Conservation (phyloP, 768 basidiomycete genomes). For the Boletus insuetus region DNA sequence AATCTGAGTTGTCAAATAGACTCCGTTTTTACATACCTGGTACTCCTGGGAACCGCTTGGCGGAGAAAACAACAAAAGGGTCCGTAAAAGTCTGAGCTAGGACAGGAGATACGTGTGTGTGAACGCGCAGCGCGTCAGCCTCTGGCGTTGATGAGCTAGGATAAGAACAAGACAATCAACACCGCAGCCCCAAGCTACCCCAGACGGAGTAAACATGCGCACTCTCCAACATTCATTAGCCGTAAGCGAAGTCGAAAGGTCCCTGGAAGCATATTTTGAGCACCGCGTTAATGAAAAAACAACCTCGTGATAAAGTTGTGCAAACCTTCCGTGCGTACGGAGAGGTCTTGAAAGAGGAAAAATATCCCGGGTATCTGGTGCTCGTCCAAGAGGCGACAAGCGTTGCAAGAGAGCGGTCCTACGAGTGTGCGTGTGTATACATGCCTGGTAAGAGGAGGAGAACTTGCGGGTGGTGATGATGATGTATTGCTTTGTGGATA, state of each 20-base stretch:
- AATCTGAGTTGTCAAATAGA: constrained; percentile 14
- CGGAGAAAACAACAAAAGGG: constrained; percentile 83
- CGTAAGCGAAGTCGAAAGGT: constrained; percentile 83
- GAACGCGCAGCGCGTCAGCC: constrained; percentile 58
- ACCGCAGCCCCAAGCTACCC: constrained; percentile 15
- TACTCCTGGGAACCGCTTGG: constrained; percentile 94
- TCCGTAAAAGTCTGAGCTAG: constrained; percentile 84
- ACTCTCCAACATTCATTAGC: constrained; percentile 90
- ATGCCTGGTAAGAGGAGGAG: constrained; percentile 56
- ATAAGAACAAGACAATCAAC: constrained; percentile 22
- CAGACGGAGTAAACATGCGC: constrained; percentile 40
- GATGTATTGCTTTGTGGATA: constrained; percentile 25
- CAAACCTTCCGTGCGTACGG: constrained; percentile 87
- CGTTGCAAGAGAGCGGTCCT: constrained; percentile 84
- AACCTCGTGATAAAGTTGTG: constrained; percentile 25
- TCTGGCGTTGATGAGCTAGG: constrained; percentile 72
- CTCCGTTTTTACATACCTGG: constrained; percentile 54
- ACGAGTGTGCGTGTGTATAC: constrained; percentile 86
- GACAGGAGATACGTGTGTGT: constrained; percentile 69
- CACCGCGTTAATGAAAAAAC: constrained; percentile 21
- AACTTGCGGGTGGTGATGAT: constrained; percentile 28
- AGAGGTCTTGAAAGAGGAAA: constrained; percentile 93
- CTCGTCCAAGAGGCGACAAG: constrained; percentile 80
- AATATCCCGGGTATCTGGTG: constrained; percentile 86
- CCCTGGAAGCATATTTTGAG: constrained; percentile 44